These are phyloP conservation scores for Coprinopsis cinerea DNA, from an alignment of 768 basidiomycete species.

Conservation along the genomic window DNA sequence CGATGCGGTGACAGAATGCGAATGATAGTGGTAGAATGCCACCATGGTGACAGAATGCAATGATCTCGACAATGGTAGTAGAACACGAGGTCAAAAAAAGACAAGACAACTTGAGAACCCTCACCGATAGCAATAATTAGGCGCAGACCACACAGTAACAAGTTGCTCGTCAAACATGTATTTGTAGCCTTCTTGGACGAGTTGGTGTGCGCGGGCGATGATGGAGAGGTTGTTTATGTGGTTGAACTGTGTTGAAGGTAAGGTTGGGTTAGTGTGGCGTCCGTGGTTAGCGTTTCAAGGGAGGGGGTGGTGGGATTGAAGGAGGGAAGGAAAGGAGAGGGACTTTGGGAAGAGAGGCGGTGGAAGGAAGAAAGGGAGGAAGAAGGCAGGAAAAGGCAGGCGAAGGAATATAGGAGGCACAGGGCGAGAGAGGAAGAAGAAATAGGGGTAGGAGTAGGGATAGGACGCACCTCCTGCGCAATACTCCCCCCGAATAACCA, in stretches of 20 bases:
- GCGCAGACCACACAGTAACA: conserved; percentile 91
- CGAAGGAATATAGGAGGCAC: not conserved
- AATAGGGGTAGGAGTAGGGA: not conserved
- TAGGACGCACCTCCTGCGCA: conserved; percentile 62
- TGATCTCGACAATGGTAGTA: not conserved
- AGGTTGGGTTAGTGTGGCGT: no score
- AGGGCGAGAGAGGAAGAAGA: not conserved
- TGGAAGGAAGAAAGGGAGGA: no score
- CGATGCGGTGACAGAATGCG: no score
- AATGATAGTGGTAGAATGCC: no score
- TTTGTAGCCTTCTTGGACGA: conserved; percentile 94
- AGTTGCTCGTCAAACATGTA: conserved; percentile 94
- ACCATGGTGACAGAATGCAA: no score
- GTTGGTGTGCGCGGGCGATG: conserved; percentile 93
- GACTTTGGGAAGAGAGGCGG: no score
- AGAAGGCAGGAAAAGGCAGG: no score
- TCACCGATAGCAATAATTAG: conserved; percentile 76
- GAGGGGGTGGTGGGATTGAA: no score
- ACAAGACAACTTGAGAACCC: no score
- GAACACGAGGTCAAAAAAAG: not conserved
- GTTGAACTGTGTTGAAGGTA: conserved; percentile 58
- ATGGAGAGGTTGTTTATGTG: conserved; percentile 83
- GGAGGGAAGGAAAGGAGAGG: no score
- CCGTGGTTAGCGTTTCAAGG: no score
- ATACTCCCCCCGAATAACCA: conserved; percentile 90